Percentiles rank a stretch among this genome's conserved stretches.
Conservation (phyloP, 768 basidiomycete genomes). For the Suillus hirtellus region DNA sequence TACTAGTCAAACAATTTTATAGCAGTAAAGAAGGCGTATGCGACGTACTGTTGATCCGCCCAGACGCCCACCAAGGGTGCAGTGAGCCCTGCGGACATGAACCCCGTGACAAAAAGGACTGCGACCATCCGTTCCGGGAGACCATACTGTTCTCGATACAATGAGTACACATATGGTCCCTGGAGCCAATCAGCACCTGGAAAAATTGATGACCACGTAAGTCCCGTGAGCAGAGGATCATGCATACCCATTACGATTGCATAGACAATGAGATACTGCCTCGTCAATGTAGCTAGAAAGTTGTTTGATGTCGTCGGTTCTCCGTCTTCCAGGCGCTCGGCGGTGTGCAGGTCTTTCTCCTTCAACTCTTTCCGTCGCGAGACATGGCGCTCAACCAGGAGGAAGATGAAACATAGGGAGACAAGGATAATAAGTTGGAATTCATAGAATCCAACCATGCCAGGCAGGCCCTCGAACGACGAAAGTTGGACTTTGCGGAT, state of each 20-base stretch:
- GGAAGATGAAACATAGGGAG: slow-evolving; percentile 34
- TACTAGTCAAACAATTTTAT: slow-evolving; percentile 6
- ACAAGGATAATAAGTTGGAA: slow-evolving; percentile 39
- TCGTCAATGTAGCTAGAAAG: slow-evolving; percentile 35
- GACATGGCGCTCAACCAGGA: slow-evolving; percentile 36
- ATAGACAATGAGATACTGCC: slow-evolving; percentile 66
- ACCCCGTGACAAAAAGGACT: slow-evolving; percentile 75
- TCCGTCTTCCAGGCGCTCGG: slow-evolving; percentile 35
- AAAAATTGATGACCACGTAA: background rate
- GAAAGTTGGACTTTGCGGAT: background rate
- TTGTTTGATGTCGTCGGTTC: slow-evolving; percentile 20
- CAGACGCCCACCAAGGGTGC: slow-evolving; percentile 74
- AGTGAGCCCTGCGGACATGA: slow-evolving; percentile 65
- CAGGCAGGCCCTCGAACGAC: background rate
- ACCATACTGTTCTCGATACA: slow-evolving; percentile 68
- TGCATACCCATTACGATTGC: slow-evolving; percentile 70
- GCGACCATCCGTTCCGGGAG: slow-evolving; percentile 67
- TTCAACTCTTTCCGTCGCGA: slow-evolving; percentile 25
- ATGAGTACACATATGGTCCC: slow-evolving; percentile 76
- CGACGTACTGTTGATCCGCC: slow-evolving; percentile 72
- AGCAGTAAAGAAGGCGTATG: background rate
- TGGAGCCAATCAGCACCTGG: slow-evolving; percentile 78
- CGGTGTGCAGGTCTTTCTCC: slow-evolving; percentile 25
- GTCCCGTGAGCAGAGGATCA: background rate
- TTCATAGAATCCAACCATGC: slow-evolving; percentile 41